These are phyloP conservation scores for Daldinia decipiens DNA, from an alignment of 495 filamentous ascomycete genomes.

Conservation along the genomic window DNA sequence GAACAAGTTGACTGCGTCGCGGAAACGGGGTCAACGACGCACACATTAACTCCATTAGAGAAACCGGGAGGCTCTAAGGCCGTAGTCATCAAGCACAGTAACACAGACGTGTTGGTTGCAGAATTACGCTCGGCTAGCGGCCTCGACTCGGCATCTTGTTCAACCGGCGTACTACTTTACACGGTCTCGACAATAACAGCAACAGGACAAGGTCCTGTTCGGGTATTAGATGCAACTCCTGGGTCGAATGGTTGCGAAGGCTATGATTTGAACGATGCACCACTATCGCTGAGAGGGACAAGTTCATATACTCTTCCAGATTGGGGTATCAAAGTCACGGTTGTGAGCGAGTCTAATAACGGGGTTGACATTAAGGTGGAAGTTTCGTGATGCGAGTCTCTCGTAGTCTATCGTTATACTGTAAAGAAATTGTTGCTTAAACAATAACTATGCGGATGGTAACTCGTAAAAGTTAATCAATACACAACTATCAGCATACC, in stretches of 20 bases:
- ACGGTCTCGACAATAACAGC: conserved; percentile 38
- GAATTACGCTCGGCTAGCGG: conserved; percentile 36
- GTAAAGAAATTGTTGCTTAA: too few relatives aligned
- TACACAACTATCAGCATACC: too few relatives aligned
- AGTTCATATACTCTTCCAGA: conserved; percentile 28
- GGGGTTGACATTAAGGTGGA: conserved; percentile 34
- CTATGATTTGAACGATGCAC: conserved; percentile 43
- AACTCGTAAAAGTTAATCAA: not conserved
- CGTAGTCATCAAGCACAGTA: conserved; percentile 42
- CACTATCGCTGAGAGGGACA: conserved; percentile 32
- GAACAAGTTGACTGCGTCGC: conserved; percentile 45
- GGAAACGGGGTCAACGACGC: conserved; percentile 29
- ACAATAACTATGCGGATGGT: not conserved
- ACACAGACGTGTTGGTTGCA: conserved; percentile 39
- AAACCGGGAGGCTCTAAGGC: conserved; percentile 36
- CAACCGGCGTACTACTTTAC: conserved; percentile 45
- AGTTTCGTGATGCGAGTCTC: conserved; percentile 14
- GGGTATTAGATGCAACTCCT: conserved; percentile 42
- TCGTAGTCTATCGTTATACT: not conserved
- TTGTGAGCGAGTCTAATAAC: conserved; percentile 24
- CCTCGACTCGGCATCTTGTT: conserved; percentile 38
- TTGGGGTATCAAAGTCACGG: conserved; percentile 40
- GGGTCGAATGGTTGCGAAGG: conserved; percentile 37
- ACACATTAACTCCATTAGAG: conserved; percentile 45
- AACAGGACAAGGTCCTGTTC: conserved; percentile 42